Evolutionary conservation across 345 rosid genomes (phyloP), one percentile per base, ranked within the genome.

Genomic region (Passiflora organensis): DNA sequence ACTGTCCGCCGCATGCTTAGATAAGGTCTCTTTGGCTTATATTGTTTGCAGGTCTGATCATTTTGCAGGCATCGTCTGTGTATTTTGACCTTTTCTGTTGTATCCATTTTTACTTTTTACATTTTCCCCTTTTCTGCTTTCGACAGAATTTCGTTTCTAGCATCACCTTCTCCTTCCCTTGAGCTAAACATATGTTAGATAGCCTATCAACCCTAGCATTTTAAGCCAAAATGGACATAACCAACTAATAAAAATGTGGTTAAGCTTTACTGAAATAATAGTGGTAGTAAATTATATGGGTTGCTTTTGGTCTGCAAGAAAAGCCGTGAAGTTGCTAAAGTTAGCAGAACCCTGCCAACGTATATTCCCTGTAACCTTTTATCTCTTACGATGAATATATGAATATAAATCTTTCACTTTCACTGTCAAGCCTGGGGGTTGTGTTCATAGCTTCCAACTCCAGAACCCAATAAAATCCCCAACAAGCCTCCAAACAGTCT

Each of bases 341-440:
- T 32, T 64, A 6, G 19, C 55, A 63, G n/a, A n/a, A n/a, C 32
- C 10, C 77, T 74, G 87, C 70, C 60, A 71, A 67, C 80, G 90
- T 75, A 83, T 78, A 81, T 86, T 84, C 76, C 64, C 43, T 15
- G 57, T 1, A 34, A 67, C 66, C 79, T 80, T 81, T 81, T 79
- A 57, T 71, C 72, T 56, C 67, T 79, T 76, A 48, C 88, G 82
- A 83, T 71, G 86, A 79, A 70, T 66, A 59, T 47, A 59, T 53
- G 51, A 36, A 56, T 41, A 3, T 28, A 28, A 28, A 28, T 2
- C 53, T 19, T 13, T 38, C 16, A 20, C 60, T 61, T 56, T 67
- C 70, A 55, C 52, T 18, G 56, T 68, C 34, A 55, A 73, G 51
- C 55, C 38, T 17, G 1, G n/a, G 2, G 10, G 12, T 13, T 4